Conservation (phyloP, 2,329 filamentous ascomycete genomes). For the Aspergillus tubingensis region DNA sequence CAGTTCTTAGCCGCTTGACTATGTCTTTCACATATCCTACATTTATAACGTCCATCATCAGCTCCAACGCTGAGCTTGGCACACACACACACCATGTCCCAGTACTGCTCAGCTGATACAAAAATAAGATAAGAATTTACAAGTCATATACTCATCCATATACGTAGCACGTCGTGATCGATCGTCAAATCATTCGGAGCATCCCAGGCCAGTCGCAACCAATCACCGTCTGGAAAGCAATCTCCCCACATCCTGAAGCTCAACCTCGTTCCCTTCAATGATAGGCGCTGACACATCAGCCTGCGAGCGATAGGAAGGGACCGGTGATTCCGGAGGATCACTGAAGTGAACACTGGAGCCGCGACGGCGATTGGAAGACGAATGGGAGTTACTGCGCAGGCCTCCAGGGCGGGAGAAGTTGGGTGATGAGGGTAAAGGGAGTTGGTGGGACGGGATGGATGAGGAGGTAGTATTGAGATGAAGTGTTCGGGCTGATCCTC, state of each 20-base stretch:
- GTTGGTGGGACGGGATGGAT: background rate
- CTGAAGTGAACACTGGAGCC: slow-evolving; percentile 22
- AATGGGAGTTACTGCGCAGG: slow-evolving; percentile 15
- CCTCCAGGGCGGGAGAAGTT: slow-evolving; percentile 17
- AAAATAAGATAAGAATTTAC: background rate
- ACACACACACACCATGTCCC: background rate
- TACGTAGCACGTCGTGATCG: background rate
- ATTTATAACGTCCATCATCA: background rate
- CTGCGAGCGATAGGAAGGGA: slow-evolving; percentile 25
- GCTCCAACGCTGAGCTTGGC: background rate
- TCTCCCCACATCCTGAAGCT: slow-evolving; percentile 49
- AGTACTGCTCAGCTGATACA: too few relatives aligned
- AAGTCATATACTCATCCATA: slow-evolving; percentile 1
- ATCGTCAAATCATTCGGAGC: background rate
- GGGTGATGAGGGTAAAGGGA: background rate
- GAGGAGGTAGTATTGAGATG: background rate
- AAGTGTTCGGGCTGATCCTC: slow-evolving; percentile 23
- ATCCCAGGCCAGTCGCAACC: background rate
- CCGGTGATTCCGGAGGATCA: slow-evolving; percentile 15
- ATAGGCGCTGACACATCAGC: slow-evolving; percentile 18
- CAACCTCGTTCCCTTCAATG: slow-evolving; percentile 28
- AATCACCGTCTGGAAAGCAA: slow-evolving; percentile 30
- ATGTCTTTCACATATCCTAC: background rate
- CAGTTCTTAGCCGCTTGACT: too few relatives aligned
- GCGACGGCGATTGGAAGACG: slow-evolving; percentile 11